These are phyloP conservation scores for Cicer chorassanicum DNA, from an alignment of 306 rosid genomes.

Conservation along the genomic window DNA sequence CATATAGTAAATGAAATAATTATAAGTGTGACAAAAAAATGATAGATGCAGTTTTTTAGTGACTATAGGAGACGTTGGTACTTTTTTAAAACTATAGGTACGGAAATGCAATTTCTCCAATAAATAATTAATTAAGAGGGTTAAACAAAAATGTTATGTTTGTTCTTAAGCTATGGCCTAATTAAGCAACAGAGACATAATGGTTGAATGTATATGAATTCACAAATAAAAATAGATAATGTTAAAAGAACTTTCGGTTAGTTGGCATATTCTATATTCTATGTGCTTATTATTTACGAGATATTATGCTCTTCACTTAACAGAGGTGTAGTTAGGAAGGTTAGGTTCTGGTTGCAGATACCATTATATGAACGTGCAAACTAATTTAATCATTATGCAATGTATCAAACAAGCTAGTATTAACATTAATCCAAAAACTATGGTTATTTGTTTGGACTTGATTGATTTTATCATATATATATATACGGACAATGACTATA, in stretches of 20 bases:
- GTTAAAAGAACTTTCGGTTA: constrained; percentile 31
- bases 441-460: too few species aligned
- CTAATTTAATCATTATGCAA: constrained; percentile 20
- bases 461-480: too few species aligned
- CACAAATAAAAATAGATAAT: constrained; percentile 16
- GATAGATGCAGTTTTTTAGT: too few species aligned
- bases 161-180: not conserved
- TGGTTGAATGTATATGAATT: constrained; percentile 28
- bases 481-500: not conserved
- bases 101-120: too few species aligned
- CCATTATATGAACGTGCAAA: constrained; percentile 41
- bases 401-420: not conserved
- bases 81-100: too few species aligned
- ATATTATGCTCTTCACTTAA: constrained; percentile 43
- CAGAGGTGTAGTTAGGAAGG: constrained; percentile 45
- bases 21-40: too few species aligned
- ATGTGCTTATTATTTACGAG: constrained; percentile 29
- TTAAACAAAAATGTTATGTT: not conserved
- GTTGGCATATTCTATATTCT: constrained; percentile 28
- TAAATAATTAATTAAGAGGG: not conserved
- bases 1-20: too few species aligned
- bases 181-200: constrained; percentile 3
- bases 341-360: constrained; percentile 43
- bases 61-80: too few species aligned
- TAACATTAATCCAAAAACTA: not conserved